Evolutionary conservation across 345 rosid species (phyloP).

Genomic region (Clarkia xantiana): DNA sequence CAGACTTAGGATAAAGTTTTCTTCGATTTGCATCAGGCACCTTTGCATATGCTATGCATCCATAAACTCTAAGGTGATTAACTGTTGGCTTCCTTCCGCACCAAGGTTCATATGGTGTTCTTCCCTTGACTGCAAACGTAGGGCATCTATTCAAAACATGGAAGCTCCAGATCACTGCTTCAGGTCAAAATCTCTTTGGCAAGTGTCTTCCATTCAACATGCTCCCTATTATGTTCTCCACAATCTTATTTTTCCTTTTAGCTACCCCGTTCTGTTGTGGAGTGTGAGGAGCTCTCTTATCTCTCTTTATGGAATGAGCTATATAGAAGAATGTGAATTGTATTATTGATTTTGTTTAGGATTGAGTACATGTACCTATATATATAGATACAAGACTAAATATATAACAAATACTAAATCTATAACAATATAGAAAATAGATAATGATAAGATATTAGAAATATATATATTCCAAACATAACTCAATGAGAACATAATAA

Average conservation of each 20-base stretch:
- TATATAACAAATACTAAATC: no score
- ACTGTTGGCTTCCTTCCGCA: background rate
- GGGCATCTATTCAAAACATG: conserved; percentile 8
- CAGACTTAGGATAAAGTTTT: background rate
- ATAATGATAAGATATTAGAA: no score
- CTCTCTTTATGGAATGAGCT: no score
- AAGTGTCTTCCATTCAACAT: conserved; percentile 2
- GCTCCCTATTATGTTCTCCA: conserved; percentile 5
- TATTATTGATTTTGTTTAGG: no score
- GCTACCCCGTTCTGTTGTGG: conserved; percentile 8
- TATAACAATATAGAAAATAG: no score
- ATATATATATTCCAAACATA: no score
- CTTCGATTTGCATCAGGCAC: background rate
- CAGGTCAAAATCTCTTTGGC: conserved; percentile 2
- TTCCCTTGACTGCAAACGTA: no score
- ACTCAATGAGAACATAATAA: no score
- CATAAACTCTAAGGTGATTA: conserved; percentile 1
- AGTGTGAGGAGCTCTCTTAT: background rate
- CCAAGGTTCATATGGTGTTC: conserved; percentile 3
- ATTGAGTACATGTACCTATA: no score
- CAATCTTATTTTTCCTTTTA: conserved; percentile 1
- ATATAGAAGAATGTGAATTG: no score
- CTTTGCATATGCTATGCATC: conserved; percentile 5
- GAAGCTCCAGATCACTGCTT: conserved; percentile 1
- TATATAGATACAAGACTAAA: no score